Evolutionary conservation across 148 eudicot genomes (phyloP), one percentile per base, ranked within the genome.

Genomic region (Nyssa sinensis): DNA sequence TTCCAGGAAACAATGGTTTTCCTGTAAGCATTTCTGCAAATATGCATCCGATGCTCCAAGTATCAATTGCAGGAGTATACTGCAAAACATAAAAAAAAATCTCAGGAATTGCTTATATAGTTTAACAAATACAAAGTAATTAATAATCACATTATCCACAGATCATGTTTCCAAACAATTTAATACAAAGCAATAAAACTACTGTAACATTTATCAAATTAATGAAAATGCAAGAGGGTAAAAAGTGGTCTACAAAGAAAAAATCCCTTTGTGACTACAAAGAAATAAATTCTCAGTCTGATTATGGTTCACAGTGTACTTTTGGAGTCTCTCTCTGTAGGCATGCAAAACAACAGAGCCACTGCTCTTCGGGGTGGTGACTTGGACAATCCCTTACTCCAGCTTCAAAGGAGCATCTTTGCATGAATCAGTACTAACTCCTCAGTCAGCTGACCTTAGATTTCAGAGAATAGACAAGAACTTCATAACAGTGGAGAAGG

Each of bases 41-140:
- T 49, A 83, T 83, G 67, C 86, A 83, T 64, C 86, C 86, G 39
- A 83, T 76, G 76, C 86, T 79, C 86, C 86, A 83, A 21, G 73
- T 73, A 66, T 83, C 86, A 69, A 83, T 79, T 21, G 81, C 86
- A 16, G 86, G 86, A 13, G 86, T 83, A 70, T 83, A 83, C 86
- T 83, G 86, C 77, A 73, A 79, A 65, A 66, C n/a, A n/a, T n/a
- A n/a, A 67, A 30, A 58, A 44, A 47, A 55, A 64, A 75, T 76
- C 32, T 66, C 68, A 28, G 74, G 12, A 70, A 14, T 29, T 35
- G 59, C 30, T 28, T 27, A 12, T 16, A 7, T 25, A 61, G 28
- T 23, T 16, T 33, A 57, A 28, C 5, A 59, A 24, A 14, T 75
- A 12, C 68, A 62, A 44, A 66, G 19, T 28, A 49, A 71, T 41